phyloP scores from a whole-genome alignment of 768 basidiomycete genomes.

The Collybiopsis luxurians region DNA sequence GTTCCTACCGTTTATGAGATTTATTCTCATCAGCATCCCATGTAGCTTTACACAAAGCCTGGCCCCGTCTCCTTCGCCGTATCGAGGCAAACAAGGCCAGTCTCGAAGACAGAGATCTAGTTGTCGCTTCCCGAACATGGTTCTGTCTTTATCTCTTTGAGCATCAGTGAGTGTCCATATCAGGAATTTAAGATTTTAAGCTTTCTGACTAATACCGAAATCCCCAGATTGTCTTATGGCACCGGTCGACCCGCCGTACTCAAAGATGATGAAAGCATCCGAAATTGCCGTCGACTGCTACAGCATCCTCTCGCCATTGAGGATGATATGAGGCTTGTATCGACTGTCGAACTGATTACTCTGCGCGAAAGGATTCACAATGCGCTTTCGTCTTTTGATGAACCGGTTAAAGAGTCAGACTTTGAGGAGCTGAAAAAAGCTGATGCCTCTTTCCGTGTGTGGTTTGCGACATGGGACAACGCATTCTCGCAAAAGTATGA shows the following conservation, averaged over 20 bases:
- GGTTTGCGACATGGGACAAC: conserved; percentile 81
- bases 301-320: conserved; percentile 87
- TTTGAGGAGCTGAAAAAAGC: conserved; percentile 71
- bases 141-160: conserved; percentile 93
- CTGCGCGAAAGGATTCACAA: conserved; percentile 87
- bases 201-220: background rate
- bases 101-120: conserved; percentile 71
- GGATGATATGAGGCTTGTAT: conserved; percentile 93
- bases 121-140: conserved; percentile 85
- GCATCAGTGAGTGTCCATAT: conserved; percentile 83
- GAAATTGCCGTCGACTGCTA: conserved; percentile 73
- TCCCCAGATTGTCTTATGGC: conserved; percentile 84
- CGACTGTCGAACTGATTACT: conserved; percentile 90
- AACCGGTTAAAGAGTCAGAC: conserved; percentile 68
- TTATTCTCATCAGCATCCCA: background rate
- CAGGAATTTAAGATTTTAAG: background rate
- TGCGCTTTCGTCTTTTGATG: conserved; percentile 74
- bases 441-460: conserved; percentile 73
- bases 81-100: conserved; percentile 70
- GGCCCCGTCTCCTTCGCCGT: conserved; percentile 75
- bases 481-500: conserved; percentile 81
- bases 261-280: conserved; percentile 90
- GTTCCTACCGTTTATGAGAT: conserved; percentile 4
- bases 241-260: conserved; percentile 92
- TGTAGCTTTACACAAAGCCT: conserved; percentile 86